These are phyloP conservation scores for Exidia glandulosa DNA, from an alignment of 768 basidiomycete species.

Conservation along the genomic window DNA sequence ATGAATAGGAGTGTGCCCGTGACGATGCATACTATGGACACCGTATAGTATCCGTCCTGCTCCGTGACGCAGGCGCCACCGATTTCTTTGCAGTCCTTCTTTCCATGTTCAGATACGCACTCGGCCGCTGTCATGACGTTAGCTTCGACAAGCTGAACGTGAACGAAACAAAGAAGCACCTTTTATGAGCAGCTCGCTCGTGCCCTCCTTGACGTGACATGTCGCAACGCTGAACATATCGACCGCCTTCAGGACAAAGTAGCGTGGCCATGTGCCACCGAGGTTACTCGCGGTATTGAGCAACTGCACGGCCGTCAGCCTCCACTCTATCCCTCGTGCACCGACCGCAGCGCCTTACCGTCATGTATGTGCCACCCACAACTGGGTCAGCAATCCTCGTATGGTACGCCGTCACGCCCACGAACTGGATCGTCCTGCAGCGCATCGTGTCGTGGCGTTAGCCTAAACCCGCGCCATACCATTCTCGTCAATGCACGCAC, in stretches of 20 bases:
- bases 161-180: slow-evolving; percentile 35
- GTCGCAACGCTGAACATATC: slow-evolving; percentile 80
- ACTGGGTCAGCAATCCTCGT: slow-evolving; percentile 91
- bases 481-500: slow-evolving; percentile 38
- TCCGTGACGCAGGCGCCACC: slow-evolving; percentile 75
- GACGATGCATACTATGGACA: slow-evolving; percentile 65
- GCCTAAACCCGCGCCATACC: neutral
- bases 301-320: slow-evolving; percentile 38
- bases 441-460: neutral
- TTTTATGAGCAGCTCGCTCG: slow-evolving; percentile 14
- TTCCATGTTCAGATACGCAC: slow-evolving; percentile 90
- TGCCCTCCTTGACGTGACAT: slow-evolving; percentile 53
- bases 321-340: neutral
- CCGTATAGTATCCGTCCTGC: slow-evolving; percentile 85
- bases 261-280: slow-evolving; percentile 97
- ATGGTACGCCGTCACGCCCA: slow-evolving; percentile 98
- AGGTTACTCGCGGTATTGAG: slow-evolving; percentile 94
- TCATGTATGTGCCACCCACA: slow-evolving; percentile 99
- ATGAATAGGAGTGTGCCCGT: slow-evolving; percentile 68
- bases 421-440: slow-evolving; percentile 90
- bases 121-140: slow-evolving; percentile 45
- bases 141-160: neutral
- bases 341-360: slow-evolving; percentile 39
- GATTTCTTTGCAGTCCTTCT: slow-evolving; percentile 58
- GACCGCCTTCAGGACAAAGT: slow-evolving; percentile 91